A percentile compares a stretch with the other conserved stretches of the same genome.
Evolutionary conservation across 306 rosid species (phyloP).

Genomic region (Argentina anserina): DNA sequence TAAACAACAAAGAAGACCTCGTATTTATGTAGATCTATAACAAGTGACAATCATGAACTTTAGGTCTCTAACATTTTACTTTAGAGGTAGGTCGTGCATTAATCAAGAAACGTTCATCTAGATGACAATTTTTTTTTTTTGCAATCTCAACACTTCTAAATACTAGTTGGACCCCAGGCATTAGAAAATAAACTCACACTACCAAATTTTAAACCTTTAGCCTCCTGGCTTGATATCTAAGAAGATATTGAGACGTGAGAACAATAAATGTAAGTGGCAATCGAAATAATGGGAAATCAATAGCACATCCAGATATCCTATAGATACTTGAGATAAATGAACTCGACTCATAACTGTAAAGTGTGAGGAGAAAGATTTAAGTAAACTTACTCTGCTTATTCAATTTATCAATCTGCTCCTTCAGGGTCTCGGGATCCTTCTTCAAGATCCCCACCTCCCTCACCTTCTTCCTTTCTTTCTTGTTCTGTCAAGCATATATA

Average conservation of each 20-base stretch:
- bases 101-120: neutral
- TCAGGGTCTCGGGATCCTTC: conserved; percentile 87
- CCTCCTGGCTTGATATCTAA: neutral
- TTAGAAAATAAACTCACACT: neutral
- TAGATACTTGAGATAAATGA: neutral
- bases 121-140: neutral
- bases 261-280: neutral
- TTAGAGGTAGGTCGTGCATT: neutral
- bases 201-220: neutral
- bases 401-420: conserved; percentile 90
- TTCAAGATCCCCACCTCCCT: conserved; percentile 98
- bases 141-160: neutral
- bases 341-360: neutral
- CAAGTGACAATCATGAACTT: neutral
- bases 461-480: conserved; percentile 97
- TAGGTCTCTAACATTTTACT: neutral
- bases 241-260: neutral
- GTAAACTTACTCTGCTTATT: conserved; percentile 82
- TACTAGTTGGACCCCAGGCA: neutral
- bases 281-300: neutral
- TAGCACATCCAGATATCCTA: neutral
- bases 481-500: conserved; percentile 52
- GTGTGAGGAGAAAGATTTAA: neutral
- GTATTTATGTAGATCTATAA: neutral
- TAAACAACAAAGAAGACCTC: too few species aligned